phyloP scores from a whole-genome alignment of 106 monocot genomes.

The Acanthochlamys bracteata region DNA sequence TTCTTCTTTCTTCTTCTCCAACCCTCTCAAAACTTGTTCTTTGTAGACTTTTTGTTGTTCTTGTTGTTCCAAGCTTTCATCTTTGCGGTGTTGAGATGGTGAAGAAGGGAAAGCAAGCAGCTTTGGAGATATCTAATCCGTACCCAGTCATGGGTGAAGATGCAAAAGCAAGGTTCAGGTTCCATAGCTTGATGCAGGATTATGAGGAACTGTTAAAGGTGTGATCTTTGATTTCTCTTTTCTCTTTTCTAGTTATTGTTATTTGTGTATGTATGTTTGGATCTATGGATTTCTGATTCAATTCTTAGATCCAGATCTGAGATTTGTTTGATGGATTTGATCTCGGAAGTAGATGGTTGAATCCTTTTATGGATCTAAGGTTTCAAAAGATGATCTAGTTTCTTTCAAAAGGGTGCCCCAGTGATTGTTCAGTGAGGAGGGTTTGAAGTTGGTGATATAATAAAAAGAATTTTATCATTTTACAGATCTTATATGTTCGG shows the following conservation, averaged over 20 bases:
- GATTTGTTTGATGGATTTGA: neutral
- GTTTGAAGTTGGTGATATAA: no score
- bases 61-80: neutral
- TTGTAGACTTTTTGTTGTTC: neutral
- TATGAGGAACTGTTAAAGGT: constrained; percentile 34
- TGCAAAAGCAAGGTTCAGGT: constrained; percentile 24
- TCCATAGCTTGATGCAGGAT: constrained; percentile 28
- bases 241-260: no score
- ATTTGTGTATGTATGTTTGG: no score
- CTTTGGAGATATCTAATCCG: constrained; percentile 11
- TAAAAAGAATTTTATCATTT: no score
- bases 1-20: neutral
- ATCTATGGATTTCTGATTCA: constrained; percentile 1
- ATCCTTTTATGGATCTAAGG: no score
- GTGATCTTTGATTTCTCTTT: constrained; percentile 3
- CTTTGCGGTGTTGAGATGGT: constrained; percentile 11
- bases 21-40: neutral
- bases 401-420: no score
- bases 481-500: no score
- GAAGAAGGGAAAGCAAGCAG: constrained; percentile 25
- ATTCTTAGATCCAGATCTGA: neutral
- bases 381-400: no score
- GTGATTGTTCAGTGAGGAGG: no score
- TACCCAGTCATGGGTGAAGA: constrained; percentile 12
- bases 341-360: neutral